Evolutionary conservation across 1,284 basidiomycete species (phyloP).

Genomic region (Ustilago shanxiensis): DNA sequence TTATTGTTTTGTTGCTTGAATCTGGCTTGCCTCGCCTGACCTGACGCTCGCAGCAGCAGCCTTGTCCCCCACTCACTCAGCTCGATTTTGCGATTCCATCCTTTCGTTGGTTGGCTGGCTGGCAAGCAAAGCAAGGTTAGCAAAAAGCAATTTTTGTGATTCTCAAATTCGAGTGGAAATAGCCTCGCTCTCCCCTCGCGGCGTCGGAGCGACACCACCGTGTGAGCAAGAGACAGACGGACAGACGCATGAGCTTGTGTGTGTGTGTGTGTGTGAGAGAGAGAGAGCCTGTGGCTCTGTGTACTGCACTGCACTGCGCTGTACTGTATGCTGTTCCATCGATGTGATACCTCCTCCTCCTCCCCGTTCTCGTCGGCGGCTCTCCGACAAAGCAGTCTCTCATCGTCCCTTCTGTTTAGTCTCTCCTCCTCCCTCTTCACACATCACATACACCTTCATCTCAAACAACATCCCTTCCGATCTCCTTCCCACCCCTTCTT

Average conservation of each 20-base stretch:
- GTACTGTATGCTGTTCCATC: neutral
- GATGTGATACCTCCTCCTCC: neutral
- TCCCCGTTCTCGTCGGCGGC: slow-evolving; percentile 10
- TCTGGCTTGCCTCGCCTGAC: neutral
- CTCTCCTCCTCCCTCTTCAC: neutral
- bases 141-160: neutral
- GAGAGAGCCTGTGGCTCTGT: too few species aligned
- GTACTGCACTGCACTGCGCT: too few species aligned
- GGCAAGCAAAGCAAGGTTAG: slow-evolving; percentile 1
- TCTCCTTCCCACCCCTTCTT: neutral
- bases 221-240: neutral
- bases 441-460: neutral
- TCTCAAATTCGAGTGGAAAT: slow-evolving; percentile 2
- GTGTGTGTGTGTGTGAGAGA: neutral
- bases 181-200: neutral
- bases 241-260: neutral
- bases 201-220: neutral
- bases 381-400: slow-evolving; percentile 2
- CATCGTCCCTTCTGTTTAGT: neutral
- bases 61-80: too few species aligned
- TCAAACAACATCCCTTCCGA: neutral
- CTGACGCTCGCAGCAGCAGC: too few species aligned
- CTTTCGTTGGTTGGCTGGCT: slow-evolving; percentile 1
- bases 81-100: neutral
- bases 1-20: neutral